Percentiles rank a stretch among this genome's conserved stretches.
These are phyloP conservation scores for Erysimum cheiri DNA, from an alignment of 441 rosid genomes.

Conservation along the genomic window DNA sequence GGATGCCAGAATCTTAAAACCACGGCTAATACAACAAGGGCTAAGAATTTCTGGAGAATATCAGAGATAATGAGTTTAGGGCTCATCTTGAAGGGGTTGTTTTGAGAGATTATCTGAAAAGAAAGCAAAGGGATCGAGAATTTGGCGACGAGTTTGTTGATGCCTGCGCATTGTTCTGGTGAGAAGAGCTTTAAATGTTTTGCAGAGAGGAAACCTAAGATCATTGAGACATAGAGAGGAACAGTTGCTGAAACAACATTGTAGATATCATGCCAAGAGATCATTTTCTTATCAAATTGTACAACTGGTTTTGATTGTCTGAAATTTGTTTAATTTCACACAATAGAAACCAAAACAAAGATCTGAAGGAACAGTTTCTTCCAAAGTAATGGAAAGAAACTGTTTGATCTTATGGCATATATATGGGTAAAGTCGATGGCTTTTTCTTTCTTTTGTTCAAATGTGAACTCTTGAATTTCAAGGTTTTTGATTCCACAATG, in stretches of 20 bases:
- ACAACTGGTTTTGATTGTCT: slow-evolving; percentile 11
- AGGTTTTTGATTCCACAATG: slow-evolving; percentile 36
- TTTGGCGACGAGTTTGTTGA: slow-evolving; percentile 91
- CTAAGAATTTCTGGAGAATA: slow-evolving; percentile 71
- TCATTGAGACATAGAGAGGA: slow-evolving; percentile 83
- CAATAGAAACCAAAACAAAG: slow-evolving; percentile 14
- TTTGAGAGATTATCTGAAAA: slow-evolving; percentile 75
- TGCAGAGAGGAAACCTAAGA: slow-evolving; percentile 72
- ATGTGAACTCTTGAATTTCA: slow-evolving; percentile 37
- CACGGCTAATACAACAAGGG: slow-evolving; percentile 48
- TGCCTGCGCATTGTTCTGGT: slow-evolving; percentile 87
- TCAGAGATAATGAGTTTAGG: slow-evolving; percentile 70
- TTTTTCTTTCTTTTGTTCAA: slow-evolving; percentile 33
- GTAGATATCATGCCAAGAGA: slow-evolving; percentile 65
- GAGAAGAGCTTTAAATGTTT: slow-evolving; percentile 77
- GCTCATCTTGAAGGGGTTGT: slow-evolving; percentile 84
- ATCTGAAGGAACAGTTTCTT: slow-evolving; percentile 25
- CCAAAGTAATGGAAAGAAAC: slow-evolving; percentile 9
- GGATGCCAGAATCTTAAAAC: slow-evolving; percentile 57
- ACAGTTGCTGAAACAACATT: slow-evolving; percentile 85
- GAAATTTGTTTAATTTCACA: slow-evolving; percentile 28
- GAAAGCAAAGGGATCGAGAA: slow-evolving; percentile 84
- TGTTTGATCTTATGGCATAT: slow-evolving; percentile 31
- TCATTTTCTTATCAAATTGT: slow-evolving; percentile 48
- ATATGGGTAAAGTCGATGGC: slow-evolving; percentile 39